Evolutionary conservation across 331 rosid species (phyloP), one percentile per base, ranked within the genome.

Genomic region (Cydonia oblonga): DNA sequence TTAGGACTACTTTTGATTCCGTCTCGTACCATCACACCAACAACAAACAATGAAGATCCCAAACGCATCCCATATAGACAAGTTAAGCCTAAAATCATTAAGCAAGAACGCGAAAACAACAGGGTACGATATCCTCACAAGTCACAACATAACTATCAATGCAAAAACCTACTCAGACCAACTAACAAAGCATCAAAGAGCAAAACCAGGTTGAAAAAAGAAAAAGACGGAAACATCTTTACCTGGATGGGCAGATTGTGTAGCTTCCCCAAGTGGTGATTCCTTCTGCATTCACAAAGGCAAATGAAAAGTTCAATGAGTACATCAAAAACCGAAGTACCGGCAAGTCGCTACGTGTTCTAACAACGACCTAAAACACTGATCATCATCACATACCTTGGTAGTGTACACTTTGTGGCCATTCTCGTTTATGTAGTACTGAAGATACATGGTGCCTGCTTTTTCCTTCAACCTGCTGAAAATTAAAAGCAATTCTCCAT

Each of bases 201-300:
- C 0, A 49, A 2, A 49, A 6, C 20, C 7, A 49, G 54, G 4
- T 49, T 20, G 20, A 16, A 49, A 49, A 49, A 49, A 1, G 54
- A 49, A 49, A 49, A 49, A 1, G 54, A 6, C 2, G 0, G 4
- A 2, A 2, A 49, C 54, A 49, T 49, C 29, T 67, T 67, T 74
- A 91, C 96, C 96, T 65, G 97, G 98, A 81, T 91, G 97, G 63
- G 98, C 98, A 69, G 97, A 93, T 61, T 86, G 83, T 4, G 98
- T 89, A 32, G 88, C 76, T 74, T 75, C 57, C 63, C 97, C 96
- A 7, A 85, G 60, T 15, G 98, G 98, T 2, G 97, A 74, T 77
- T 93, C 97, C 78, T 85, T 93, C 98, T 93, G 87, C 81, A 81
- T 44, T 28, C 22, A 80, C 5, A 77, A 68, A 44, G 64, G 29